Percentiles rank a stretch among this genome's conserved stretches.
phyloP scores from a whole-genome alignment of 2,329 filamentous ascomycete genomes.

The Alternaria triticina region DNA sequence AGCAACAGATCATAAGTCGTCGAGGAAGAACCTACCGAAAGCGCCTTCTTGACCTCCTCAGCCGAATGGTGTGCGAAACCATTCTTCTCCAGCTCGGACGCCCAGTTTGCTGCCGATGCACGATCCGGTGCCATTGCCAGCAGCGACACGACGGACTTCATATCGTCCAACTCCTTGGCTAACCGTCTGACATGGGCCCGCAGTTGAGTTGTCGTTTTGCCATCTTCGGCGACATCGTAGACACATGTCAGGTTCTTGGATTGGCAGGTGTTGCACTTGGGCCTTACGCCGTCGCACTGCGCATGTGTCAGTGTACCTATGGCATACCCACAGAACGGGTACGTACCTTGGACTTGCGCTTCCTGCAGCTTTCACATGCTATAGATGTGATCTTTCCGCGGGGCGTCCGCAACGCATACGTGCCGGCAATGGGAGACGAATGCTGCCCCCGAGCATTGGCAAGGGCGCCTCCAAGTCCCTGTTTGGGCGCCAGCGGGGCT shows the following conservation, averaged over 20 bases:
- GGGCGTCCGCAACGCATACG: constrained; percentile 45
- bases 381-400: constrained; percentile 50
- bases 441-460: constrained; percentile 40
- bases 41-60: constrained; percentile 46
- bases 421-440: constrained; percentile 46
- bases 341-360: constrained; percentile 48
- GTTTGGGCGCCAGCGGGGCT: constrained; percentile 47
- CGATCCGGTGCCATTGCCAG: constrained; percentile 44
- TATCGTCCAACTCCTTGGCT: constrained; percentile 48
- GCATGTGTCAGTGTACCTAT: constrained; percentile 14
- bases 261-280: constrained; percentile 49
- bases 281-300: constrained; percentile 47
- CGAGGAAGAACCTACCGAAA: constrained; percentile 32
- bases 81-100: constrained; percentile 46
- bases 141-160: constrained; percentile 46
- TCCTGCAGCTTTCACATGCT: constrained; percentile 49
- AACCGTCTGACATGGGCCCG: constrained; percentile 46
- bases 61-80: constrained; percentile 47
- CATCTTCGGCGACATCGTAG: constrained; percentile 49
- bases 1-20: constrained; percentile 6
- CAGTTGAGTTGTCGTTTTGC: constrained; percentile 48
- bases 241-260: constrained; percentile 47
- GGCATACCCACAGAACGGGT: neutral
- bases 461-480: constrained; percentile 41
- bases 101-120: constrained; percentile 44